Percentiles rank a stretch among this genome's conserved stretches.
These are phyloP conservation scores for Steccherinum ochraceum DNA, from an alignment of 768 basidiomycete species.

Conservation along the genomic window DNA sequence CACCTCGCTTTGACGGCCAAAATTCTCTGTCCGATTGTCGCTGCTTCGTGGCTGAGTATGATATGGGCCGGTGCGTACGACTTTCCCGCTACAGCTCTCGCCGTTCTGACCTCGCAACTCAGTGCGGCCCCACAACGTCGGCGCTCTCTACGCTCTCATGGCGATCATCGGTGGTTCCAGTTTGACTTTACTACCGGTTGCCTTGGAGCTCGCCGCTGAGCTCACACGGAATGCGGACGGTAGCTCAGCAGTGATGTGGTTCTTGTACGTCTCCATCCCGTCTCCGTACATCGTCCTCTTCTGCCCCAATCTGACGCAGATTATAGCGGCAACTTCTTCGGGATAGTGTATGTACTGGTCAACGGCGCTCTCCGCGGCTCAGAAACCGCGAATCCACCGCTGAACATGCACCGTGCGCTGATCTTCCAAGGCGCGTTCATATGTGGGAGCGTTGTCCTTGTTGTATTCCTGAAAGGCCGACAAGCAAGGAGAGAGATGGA, in stretches of 20 bases:
- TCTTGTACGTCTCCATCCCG: slow-evolving; percentile 39
- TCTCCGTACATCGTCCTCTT: not conserved
- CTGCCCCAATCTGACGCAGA: slow-evolving; percentile 1
- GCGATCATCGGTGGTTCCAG: slow-evolving; percentile 60
- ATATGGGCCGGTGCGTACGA: slow-evolving; percentile 71
- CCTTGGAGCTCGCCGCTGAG: slow-evolving; percentile 73
- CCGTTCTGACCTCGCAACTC: slow-evolving; percentile 3
- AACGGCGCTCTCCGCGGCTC: slow-evolving; percentile 65
- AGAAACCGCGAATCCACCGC: slow-evolving; percentile 54
- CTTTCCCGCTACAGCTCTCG: not conserved
- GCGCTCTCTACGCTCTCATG: slow-evolving; percentile 59
- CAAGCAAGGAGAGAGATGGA: slow-evolving; percentile 62
- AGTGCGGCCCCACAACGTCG: slow-evolving; percentile 60
- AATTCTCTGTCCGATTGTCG: slow-evolving; percentile 54
- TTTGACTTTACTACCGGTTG: slow-evolving; percentile 68
- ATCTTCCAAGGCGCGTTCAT: slow-evolving; percentile 60
- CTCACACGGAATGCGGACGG: slow-evolving; percentile 74
- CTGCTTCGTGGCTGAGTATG: slow-evolving; percentile 59
- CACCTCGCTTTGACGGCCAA: slow-evolving; percentile 58
- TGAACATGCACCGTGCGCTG: slow-evolving; percentile 63
- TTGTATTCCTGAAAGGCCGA: slow-evolving; percentile 52
- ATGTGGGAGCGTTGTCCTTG: slow-evolving; percentile 27
- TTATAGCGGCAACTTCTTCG: slow-evolving; percentile 56
- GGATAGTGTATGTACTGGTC: slow-evolving; percentile 28
- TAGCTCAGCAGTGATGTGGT: slow-evolving; percentile 74